Evolutionary conservation across 768 basidiomycete genomes (phyloP).

Genomic region (Chalciporus sphaerocephalus): DNA sequence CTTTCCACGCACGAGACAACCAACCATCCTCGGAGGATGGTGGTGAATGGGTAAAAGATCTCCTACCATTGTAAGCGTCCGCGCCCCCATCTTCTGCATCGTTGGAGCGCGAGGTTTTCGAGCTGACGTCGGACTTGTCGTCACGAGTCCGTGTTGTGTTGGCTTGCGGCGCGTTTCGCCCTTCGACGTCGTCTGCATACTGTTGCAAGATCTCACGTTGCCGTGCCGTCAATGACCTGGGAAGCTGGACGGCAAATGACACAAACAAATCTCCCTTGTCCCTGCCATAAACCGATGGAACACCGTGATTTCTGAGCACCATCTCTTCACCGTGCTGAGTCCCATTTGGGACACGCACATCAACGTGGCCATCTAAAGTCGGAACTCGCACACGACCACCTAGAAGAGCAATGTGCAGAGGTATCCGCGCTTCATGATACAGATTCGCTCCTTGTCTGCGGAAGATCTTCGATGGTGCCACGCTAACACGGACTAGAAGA

Average conservation of each 20-base stretch:
- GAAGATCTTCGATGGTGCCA: constrained; percentile 80
- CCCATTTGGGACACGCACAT: constrained; percentile 86
- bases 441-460: constrained; percentile 87
- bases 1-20: constrained; percentile 67
- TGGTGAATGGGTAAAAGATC: constrained; percentile 55
- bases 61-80: constrained; percentile 67
- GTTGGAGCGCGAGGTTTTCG: constrained; percentile 17
- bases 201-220: constrained; percentile 86
- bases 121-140: constrained; percentile 18
- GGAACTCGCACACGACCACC: constrained; percentile 91
- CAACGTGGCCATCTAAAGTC: constrained; percentile 93
- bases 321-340: constrained; percentile 98
- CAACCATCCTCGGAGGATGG: constrained; percentile 55
- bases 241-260: constrained; percentile 80
- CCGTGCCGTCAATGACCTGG: constrained; percentile 80
- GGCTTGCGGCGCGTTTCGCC: constrained; percentile 35
- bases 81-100: constrained; percentile 20
- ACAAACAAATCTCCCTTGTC: constrained; percentile 85
- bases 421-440: constrained; percentile 85
- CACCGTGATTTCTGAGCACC: constrained; percentile 85
- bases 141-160: constrained; percentile 3
- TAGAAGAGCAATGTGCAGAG: constrained; percentile 87
- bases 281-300: constrained; percentile 54
- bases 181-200: constrained; percentile 93
- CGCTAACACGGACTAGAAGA: constrained; percentile 80